phyloP scores from a whole-genome alignment of 2,329 filamentous ascomycete species.

The Aureobasidium zeae region DNA sequence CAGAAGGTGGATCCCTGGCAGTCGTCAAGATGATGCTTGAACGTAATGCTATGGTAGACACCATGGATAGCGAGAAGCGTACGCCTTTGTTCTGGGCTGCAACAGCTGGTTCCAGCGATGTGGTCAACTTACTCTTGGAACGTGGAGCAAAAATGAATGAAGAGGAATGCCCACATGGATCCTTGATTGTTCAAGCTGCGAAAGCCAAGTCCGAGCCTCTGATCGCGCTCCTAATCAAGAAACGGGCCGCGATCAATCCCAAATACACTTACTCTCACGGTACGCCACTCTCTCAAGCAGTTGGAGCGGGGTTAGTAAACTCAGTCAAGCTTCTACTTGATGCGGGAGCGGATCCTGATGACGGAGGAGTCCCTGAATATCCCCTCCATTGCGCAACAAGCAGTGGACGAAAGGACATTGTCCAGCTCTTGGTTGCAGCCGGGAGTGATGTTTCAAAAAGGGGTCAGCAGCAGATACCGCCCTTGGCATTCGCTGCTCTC shows the following conservation, averaged over 20 bases:
- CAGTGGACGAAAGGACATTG: no score
- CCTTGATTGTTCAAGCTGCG: neutral
- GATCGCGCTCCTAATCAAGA: neutral
- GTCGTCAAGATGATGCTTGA: neutral
- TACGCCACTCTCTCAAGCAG: neutral
- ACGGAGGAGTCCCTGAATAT: no score
- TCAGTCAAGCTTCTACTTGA: neutral
- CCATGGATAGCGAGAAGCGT: neutral
- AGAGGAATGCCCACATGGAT: neutral
- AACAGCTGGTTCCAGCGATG: neutral
- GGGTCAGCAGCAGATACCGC: neutral
- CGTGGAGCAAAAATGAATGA: neutral
- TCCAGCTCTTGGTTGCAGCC: neutral
- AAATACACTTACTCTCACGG: neutral
- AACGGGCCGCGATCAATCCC: neutral
- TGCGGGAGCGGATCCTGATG: neutral
- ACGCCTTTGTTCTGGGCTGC: neutral
- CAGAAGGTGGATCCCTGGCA: neutral
- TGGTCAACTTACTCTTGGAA: neutral
- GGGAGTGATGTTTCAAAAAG: neutral
- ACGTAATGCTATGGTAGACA: neutral
- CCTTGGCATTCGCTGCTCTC: neutral
- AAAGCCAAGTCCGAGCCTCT: neutral
- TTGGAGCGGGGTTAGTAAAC: neutral
- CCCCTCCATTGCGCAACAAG: no score